These are phyloP conservation scores for Fraxinus albicans DNA, from an alignment of 305 asterid species.

Conservation along the genomic window DNA sequence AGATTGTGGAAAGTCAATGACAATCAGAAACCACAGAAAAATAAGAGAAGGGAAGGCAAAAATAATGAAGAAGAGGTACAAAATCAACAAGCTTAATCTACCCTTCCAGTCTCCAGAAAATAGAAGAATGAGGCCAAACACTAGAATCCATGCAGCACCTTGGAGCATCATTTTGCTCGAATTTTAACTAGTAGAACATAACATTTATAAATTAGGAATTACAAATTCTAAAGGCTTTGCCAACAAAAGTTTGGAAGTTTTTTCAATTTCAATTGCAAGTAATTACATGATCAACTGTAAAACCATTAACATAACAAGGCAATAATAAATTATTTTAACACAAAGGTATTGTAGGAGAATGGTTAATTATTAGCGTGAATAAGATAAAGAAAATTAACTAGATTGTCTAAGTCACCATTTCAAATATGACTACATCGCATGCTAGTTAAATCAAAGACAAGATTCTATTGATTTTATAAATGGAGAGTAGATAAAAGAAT, in stretches of 20 bases:
- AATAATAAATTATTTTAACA: background rate
- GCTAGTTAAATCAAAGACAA: background rate
- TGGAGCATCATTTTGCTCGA: background rate
- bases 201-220: background rate
- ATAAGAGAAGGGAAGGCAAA: background rate
- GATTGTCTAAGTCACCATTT: background rate
- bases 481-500: background rate
- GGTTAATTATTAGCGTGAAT: background rate
- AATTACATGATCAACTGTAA: background rate
- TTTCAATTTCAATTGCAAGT: background rate
- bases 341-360: background rate
- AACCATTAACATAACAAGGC: background rate
- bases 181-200: background rate
- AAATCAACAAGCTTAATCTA: conserved; percentile 8
- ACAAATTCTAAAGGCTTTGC: background rate
- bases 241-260: background rate
- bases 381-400: background rate
- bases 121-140: background rate
- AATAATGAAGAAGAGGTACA: conserved; percentile 2
- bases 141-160: conserved; percentile 7
- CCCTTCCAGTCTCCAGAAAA: conserved; percentile 8
- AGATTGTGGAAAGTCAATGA: conserved; percentile 3
- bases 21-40: conserved; percentile 14
- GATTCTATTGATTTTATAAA: background rate
- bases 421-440: background rate